A percentile compares a stretch with the other conserved stretches of the same genome.
These are phyloP conservation scores for Rubia yunnanensis DNA, from an alignment of 257 asterid genomes.

Conservation along the genomic window DNA sequence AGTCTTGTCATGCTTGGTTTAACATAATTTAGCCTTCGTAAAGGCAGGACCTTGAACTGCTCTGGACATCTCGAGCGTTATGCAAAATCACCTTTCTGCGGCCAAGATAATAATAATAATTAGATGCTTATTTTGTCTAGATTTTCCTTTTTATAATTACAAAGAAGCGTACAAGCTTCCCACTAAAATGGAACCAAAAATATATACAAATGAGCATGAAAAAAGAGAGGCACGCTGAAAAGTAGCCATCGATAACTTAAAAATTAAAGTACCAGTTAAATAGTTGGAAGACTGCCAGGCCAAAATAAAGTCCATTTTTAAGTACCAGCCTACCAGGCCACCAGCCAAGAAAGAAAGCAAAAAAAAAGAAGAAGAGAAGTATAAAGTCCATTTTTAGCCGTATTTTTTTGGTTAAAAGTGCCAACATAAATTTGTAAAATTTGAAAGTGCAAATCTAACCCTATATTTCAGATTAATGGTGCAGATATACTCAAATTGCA, in stretches of 20 bases:
- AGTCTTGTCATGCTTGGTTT: conserved; percentile 6
- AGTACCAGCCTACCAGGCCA: no score
- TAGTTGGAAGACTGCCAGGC: no score
- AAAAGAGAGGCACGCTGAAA: background rate
- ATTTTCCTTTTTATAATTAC: background rate
- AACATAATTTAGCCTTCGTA: background rate
- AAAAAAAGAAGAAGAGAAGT: no score
- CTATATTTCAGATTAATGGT: no score
- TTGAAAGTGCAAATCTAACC: no score
- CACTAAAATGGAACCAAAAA: background rate
- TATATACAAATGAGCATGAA: background rate
- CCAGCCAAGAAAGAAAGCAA: no score
- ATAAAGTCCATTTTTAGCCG: no score
- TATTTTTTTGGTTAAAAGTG: no score
- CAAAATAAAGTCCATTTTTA: no score
- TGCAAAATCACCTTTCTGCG: conserved; percentile 8
- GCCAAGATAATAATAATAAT: background rate
- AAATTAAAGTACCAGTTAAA: background rate
- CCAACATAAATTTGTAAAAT: no score
- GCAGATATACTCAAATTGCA: no score
- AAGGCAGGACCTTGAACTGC: background rate
- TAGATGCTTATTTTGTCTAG: background rate
- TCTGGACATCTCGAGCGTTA: conserved; percentile 10
- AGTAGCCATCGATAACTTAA: background rate
- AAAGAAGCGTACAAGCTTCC: background rate